phyloP scores from a whole-genome alignment of 140 eudicot species.

The Flaveria floridana region DNA sequence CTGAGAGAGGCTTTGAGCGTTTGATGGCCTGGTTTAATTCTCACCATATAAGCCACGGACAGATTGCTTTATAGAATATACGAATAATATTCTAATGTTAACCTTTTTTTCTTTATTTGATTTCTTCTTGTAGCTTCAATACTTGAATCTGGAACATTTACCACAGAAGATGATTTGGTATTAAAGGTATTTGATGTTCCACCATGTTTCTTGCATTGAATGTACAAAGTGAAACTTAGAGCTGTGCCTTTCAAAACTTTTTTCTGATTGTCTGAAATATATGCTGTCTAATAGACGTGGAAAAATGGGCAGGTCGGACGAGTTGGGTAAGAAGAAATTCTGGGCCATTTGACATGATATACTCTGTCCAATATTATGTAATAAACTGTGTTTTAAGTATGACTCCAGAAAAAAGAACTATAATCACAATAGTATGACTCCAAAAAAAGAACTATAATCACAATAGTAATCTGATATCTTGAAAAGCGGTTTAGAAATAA shows the following conservation, averaged over 20 bases:
- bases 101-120: not conserved
- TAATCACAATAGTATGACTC: not conserved
- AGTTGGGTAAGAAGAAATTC: not conserved
- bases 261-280: not conserved
- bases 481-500: not conserved
- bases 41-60: not conserved
- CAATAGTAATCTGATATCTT: not conserved
- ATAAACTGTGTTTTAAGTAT: not conserved
- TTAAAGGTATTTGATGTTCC: conserved; percentile 54
- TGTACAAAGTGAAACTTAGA: not conserved
- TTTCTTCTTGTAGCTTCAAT: conserved; percentile 48
- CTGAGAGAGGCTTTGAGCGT: conserved; percentile 19
- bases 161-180: conserved; percentile 53
- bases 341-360: not conserved
- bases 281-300: conserved; percentile 2
- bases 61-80: conserved; percentile 3
- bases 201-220: conserved; percentile 15
- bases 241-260: not conserved
- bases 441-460: not conserved
- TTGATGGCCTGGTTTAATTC: conserved; percentile 9
- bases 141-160: conserved; percentile 49
- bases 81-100: not conserved
- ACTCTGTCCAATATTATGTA: not conserved
- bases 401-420: not conserved
- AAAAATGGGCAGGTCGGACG: not conserved